These are phyloP conservation scores for Amauroascus niger DNA, from an alignment of 2,329 filamentous ascomycete genomes.

Conservation along the genomic window DNA sequence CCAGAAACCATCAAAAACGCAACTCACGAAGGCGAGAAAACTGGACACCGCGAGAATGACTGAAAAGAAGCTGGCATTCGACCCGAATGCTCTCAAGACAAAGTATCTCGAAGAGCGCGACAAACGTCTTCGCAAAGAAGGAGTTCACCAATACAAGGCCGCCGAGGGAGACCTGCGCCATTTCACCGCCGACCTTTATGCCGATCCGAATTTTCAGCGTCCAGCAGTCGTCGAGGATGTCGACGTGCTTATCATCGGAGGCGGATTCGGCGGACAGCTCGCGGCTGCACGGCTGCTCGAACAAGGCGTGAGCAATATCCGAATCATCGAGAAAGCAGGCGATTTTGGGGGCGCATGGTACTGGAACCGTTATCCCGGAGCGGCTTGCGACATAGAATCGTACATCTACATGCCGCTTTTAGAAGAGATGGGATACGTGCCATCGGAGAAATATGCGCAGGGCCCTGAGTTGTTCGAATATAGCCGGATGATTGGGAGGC, in stretches of 20 bases:
- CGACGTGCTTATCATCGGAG: slow-evolving; percentile 33
- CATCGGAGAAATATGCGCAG: slow-evolving; percentile 41
- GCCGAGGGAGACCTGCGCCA: background rate
- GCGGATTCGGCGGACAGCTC: slow-evolving; percentile 38
- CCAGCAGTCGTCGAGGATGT: slow-evolving; percentile 7
- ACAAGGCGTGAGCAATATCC: slow-evolving; percentile 24
- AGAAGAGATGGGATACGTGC: slow-evolving; percentile 52
- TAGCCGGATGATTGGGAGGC: slow-evolving; percentile 36
- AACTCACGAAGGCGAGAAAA: too few species aligned
- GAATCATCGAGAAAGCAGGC: slow-evolving; percentile 37
- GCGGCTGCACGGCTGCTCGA: slow-evolving; percentile 31
- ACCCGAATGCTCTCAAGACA: slow-evolving; percentile 7
- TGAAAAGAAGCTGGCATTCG: background rate
- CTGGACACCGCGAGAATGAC: background rate
- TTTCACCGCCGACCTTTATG: slow-evolving; percentile 7
- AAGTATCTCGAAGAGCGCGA: slow-evolving; percentile 13
- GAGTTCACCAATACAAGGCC: slow-evolving; percentile 13
- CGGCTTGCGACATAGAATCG: slow-evolving; percentile 49
- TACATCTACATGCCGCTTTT: slow-evolving; percentile 53
- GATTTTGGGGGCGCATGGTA: slow-evolving; percentile 43
- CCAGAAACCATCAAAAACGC: background rate
- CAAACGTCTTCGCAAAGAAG: slow-evolving; percentile 13
- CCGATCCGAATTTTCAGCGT: slow-evolving; percentile 5
- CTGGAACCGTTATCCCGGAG: slow-evolving; percentile 42
- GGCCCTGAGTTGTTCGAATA: slow-evolving; percentile 42